A percentile compares a stretch with the other conserved stretches of the same genome.
Evolutionary conservation across 768 basidiomycete species (phyloP).

Genomic region (Boletus vermiculosoides): DNA sequence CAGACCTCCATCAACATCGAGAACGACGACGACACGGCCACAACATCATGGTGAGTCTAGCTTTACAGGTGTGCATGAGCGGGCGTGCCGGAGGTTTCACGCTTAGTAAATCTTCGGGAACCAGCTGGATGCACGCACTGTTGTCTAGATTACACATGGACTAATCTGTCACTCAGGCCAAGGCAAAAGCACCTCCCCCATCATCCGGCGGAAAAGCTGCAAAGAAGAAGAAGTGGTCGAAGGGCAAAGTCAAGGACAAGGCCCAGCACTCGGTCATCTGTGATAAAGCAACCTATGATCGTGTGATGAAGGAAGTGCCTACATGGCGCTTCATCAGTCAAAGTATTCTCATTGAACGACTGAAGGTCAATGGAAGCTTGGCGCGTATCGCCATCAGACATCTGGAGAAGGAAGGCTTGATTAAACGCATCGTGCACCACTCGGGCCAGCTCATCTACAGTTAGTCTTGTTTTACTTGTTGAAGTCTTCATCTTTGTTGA

Average conservation of each 20-base stretch:
- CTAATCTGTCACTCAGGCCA: slow-evolving; percentile 52
- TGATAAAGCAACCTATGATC: slow-evolving; percentile 91
- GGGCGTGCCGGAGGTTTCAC: not conserved
- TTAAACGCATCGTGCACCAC: slow-evolving; percentile 97
- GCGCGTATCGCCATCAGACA: slow-evolving; percentile 89
- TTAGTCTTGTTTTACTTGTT: slow-evolving; percentile 41
- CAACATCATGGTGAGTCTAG: slow-evolving; percentile 31
- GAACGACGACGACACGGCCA: slow-evolving; percentile 23
- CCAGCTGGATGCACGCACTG: slow-evolving; percentile 24
- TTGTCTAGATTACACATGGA: slow-evolving; percentile 17
- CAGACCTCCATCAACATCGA: slow-evolving; percentile 19
- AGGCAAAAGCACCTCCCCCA: slow-evolving; percentile 67
- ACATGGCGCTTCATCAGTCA: slow-evolving; percentile 99
- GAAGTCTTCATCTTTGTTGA: slow-evolving; percentile 1
- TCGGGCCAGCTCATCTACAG: slow-evolving; percentile 94
- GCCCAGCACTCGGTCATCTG: slow-evolving; percentile 93
- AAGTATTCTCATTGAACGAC: slow-evolving; percentile 96
- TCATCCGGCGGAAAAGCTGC: slow-evolving; percentile 80
- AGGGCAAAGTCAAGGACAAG: slow-evolving; percentile 99
- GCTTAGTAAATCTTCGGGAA: slow-evolving; percentile 3
- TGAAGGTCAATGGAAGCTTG: slow-evolving; percentile 94
- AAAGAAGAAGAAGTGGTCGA: slow-evolving; percentile 99
- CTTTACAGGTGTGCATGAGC: not conserved
- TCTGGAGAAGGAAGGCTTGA: slow-evolving; percentile 89
- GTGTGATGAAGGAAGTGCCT: slow-evolving; percentile 97